Evolutionary conservation across 2,329 filamentous ascomycete species (phyloP).

Genomic region (Apiospora hydei): DNA sequence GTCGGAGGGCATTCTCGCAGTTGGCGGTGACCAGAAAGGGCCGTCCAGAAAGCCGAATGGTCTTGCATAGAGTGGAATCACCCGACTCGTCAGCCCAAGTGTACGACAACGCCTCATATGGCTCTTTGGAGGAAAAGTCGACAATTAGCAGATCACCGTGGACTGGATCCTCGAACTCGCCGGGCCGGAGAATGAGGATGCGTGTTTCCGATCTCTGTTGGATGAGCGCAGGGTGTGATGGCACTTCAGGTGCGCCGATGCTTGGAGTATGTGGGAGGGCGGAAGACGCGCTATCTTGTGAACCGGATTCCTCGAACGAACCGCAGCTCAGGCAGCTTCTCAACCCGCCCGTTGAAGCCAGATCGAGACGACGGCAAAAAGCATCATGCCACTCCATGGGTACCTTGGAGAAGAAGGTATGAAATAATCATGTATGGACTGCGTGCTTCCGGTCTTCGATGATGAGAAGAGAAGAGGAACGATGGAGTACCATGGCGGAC

Average conservation of each 20-base stretch:
- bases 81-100: neutral
- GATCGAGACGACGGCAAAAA: neutral
- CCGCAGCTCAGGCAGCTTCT: neutral
- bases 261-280: neutral
- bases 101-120: neutral
- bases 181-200: neutral
- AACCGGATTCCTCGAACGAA: neutral
- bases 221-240: neutral
- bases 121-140: neutral
- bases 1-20: constrained; percentile 7
- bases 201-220: neutral
- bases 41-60: neutral
- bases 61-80: neutral
- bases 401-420: no score
- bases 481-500: no score
- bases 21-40: neutral
- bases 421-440: no score
- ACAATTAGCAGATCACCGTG: neutral
- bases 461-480: no score
- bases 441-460: no score
- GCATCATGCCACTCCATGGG: neutral
- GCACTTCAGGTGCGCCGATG: neutral
- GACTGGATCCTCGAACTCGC: neutral
- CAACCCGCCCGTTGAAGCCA: neutral
- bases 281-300: neutral